Base-by-base conservation (phyloP, 75 land plant species). In the Cupressus sempervirens region DNA sequence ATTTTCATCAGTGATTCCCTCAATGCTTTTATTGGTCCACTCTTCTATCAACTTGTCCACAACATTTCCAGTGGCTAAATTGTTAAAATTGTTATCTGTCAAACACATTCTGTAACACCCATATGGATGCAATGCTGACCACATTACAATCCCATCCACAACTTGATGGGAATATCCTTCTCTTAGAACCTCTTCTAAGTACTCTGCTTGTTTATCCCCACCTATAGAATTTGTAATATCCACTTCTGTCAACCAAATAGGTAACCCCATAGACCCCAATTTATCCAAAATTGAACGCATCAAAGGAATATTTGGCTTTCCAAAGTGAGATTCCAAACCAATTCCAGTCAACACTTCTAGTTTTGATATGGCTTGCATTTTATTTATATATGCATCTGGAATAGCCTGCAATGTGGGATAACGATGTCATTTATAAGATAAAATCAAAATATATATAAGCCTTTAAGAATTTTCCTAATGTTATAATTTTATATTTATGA, bases 181-280 rank as follows among this genome's bases (percentile, higher is more conserved):
- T 53, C 90, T 86, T 10, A 95, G 40, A 5, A 93, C 82, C 13
- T 89, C 86, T 48, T 93, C 93, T 76, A 93, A 76, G 74, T 84
- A 76, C 34, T 65, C 6, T 36, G 90, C 96, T 91, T 93, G 91
- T 29, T 74, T 76, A 38, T 30, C 82, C 14, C 3, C 35, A 72
- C 35, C 74, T 11, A 72, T 32, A 30, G 74, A 72, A 80, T 38
- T 41, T 56, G 62, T 82, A 35, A 91, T 80, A 82, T 93, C 95
- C 23, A 93, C 73, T 81, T 95, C 96, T 3, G 96, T 93, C 5
- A 95, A 41, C 96, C 96, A 95, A 76, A 95, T 88, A 23, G 96
- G 93, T 38, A 90, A 1, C 0, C 76, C 81, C 0, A 84, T 45
- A 0, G 86, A 14, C 30, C 85, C 91, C 23, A 95, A 87, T 11